These are phyloP conservation scores for Ogataea kodamae DNA, from an alignment of 805 yeast species.

Conservation along the genomic window DNA sequence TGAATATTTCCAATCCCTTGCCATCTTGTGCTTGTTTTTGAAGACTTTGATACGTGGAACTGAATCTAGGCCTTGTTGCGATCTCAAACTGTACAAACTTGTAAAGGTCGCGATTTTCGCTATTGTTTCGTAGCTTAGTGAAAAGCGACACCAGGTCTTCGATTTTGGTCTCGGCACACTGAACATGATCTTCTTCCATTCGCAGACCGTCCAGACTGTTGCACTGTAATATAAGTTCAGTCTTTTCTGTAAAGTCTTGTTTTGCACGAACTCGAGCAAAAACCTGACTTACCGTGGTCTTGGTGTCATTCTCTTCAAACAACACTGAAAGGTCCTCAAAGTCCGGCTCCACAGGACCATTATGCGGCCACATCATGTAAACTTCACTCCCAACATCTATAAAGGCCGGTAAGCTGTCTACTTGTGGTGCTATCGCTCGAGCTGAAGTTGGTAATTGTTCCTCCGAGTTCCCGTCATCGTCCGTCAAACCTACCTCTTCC, in stretches of 20 bases:
- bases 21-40: constrained; percentile 10
- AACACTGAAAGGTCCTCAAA: constrained; percentile 23
- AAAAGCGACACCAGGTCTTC: constrained; percentile 23
- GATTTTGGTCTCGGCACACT: constrained; percentile 14
- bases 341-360: constrained; percentile 23
- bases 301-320: constrained; percentile 16
- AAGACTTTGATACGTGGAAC: constrained; percentile 8
- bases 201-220: constrained; percentile 21
- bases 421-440: too few relatives aligned
- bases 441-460: constrained; percentile 2
- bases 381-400: constrained; percentile 29
- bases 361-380: constrained; percentile 24
- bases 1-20: constrained; percentile 21
- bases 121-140: constrained; percentile 20
- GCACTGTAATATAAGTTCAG: constrained; percentile 20
- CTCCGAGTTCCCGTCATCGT: constrained; percentile 3
- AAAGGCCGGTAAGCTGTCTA: constrained; percentile 29
- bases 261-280: constrained; percentile 14
- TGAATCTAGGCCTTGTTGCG: constrained; percentile 15
- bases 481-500: constrained; percentile 14
- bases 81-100: constrained; percentile 23
- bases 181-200: constrained; percentile 26
- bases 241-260: constrained; percentile 7
- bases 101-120: constrained; percentile 24
- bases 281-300: constrained; percentile 8